Percentiles rank a stretch among this genome's conserved stretches.
Evolutionary conservation across 805 yeast species (phyloP).

Genomic region (Sugiyamaella americana): DNA sequence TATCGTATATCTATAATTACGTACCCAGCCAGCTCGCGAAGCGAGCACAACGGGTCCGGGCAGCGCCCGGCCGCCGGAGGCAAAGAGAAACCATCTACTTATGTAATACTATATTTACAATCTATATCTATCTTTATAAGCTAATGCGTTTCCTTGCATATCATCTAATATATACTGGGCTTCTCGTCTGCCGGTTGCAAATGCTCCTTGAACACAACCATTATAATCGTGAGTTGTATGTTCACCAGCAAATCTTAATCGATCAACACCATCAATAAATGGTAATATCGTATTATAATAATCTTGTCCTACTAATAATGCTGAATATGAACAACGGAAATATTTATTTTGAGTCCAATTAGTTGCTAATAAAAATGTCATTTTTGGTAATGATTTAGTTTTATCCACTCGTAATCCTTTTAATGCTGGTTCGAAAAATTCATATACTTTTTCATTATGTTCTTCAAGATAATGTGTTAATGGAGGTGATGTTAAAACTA

Average conservation of each 20-base stretch:
- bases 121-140: too few species aligned
- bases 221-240: conserved; percentile 82
- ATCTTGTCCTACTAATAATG: conserved; percentile 27
- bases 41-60: too few species aligned
- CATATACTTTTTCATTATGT: conserved; percentile 50
- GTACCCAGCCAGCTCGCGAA: too few species aligned
- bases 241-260: conserved; percentile 83
- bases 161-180: conserved; percentile 35
- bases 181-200: conserved; percentile 64
- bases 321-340: conserved; percentile 72
- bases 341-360: conserved; percentile 70
- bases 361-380: conserved; percentile 39
- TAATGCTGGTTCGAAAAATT: conserved; percentile 48
- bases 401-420: conserved; percentile 25
- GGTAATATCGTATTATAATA: conserved; percentile 30
- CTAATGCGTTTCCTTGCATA: conserved; percentile 1
- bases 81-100: too few species aligned
- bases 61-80: too few species aligned
- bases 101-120: too few species aligned
- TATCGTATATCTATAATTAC: too few species aligned
- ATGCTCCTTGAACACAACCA: conserved; percentile 91
- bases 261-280: conserved; percentile 52
- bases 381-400: conserved; percentile 32
- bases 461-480: conserved; percentile 54
- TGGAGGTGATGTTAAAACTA: conserved; percentile 67